Base-by-base conservation (phyloP, 2,329 filamentous ascomycete genomes). In the Cercospora sojina region DNA sequence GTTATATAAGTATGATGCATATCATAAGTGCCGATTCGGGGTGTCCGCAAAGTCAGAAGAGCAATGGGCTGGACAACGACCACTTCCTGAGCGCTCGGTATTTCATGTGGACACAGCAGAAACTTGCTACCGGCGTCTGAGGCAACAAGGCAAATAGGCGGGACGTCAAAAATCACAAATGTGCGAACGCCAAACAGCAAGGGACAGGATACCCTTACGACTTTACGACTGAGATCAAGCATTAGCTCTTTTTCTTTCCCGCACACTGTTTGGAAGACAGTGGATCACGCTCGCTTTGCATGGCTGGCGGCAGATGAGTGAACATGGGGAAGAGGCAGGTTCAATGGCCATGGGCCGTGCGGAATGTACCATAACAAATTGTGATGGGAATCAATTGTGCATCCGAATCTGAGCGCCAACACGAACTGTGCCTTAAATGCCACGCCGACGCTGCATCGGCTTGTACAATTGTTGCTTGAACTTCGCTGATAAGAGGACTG, bases 1-100 rank as follows among this genome's bases (percentile, higher is more conserved):
- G 97, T 23, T 5, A 16, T 51, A 2, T 51, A 12, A 13, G 10
- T 8, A 4, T 8, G 47, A 51, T 51, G 20, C 47, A 23, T 25
- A 20, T 51, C 20, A 27, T 9, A 13, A 51, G 23, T 23, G 43
- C 23, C 20, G 23, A 27, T n/a, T 59, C 20, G 12, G 12, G 18
- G 5, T 5, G 62, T 20, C 23, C 25, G 13, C 62, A 16, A 10
- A 25, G 16, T 13, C 16, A 23, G 27, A 55, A 35, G 47, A n/a
- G 51, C 38, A 27, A 53, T 27, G 51, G 12, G n/a, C 16, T 18
- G 23, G 27, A 41, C 59, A 51, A 49, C 59, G n/a, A 32, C n/a
- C 38, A 61, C 23, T 31, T 23, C 35, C 20, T 10, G 16, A 18
- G 29, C 53, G 27, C 25, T 57, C n/a, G 29, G 18, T 10, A 18